These are phyloP conservation scores for Globisporangium spiculum DNA, from an alignment of 352 stramenopile species.

Conservation along the genomic window DNA sequence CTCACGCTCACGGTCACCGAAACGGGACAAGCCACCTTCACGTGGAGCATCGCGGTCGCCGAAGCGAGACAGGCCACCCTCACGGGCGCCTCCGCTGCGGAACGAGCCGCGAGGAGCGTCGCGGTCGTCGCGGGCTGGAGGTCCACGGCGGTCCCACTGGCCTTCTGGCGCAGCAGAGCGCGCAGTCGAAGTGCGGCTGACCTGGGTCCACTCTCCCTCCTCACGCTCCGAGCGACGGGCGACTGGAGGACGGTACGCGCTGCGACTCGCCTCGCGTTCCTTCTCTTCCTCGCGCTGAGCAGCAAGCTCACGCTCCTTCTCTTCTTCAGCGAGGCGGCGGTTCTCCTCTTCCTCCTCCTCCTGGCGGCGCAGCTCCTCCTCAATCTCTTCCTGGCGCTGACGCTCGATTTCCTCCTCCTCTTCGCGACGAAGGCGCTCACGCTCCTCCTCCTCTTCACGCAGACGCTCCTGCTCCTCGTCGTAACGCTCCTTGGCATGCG, in stretches of 20 bases:
- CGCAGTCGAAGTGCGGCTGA: constrained; percentile 32
- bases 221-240: constrained; percentile 33
- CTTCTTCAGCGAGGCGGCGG: constrained; percentile 39
- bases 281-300: constrained; percentile 35
- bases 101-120: constrained; percentile 21
- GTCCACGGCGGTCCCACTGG: constrained; percentile 55
- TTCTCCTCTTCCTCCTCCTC: constrained; percentile 59
- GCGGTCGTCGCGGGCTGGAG: constrained; percentile 35
- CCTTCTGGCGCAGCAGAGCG: constrained; percentile 45
- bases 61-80: constrained; percentile 15
- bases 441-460: constrained; percentile 61
- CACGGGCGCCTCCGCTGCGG: constrained; percentile 10
- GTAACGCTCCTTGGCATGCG: constrained; percentile 59
- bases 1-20: constrained; percentile 32
- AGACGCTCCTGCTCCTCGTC: constrained; percentile 68
- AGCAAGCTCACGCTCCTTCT: constrained; percentile 37
- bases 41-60: constrained; percentile 31
- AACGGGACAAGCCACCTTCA: constrained; percentile 33
- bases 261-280: constrained; percentile 25
- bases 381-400: constrained; percentile 54
- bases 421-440: constrained; percentile 50
- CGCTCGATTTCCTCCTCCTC: constrained; percentile 60
- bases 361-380: constrained; percentile 62
- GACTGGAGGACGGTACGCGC: constrained; percentile 26
- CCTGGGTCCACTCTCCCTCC: constrained; percentile 68